These are phyloP conservation scores for Epichloe scottii DNA, from an alignment of 2,329 filamentous ascomycete species.

Conservation along the genomic window DNA sequence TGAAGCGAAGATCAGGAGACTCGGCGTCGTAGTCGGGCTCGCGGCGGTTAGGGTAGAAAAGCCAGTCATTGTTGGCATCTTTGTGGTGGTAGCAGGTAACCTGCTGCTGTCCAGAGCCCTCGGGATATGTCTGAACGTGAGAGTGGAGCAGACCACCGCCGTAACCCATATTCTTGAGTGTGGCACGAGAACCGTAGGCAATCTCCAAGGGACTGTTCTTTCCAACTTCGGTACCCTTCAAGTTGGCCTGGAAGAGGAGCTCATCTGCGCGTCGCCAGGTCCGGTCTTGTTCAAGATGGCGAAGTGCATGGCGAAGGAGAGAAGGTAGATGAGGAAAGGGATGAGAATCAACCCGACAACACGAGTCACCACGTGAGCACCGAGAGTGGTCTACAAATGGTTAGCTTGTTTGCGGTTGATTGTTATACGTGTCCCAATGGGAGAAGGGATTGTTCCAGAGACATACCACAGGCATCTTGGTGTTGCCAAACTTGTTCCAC, in stretches of 20 bases:
- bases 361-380: slow-evolving; percentile 66
- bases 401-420: not conserved
- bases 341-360: slow-evolving; percentile 80
- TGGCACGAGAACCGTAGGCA: slow-evolving; percentile 76
- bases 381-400: slow-evolving; percentile 43
- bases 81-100: slow-evolving; percentile 99
- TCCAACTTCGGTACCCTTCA: slow-evolving; percentile 85
- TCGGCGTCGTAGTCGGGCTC: slow-evolving; percentile 62
- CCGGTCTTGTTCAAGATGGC: slow-evolving; percentile 85
- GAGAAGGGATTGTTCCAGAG: not conserved
- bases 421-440: not conserved
- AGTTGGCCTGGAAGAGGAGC: slow-evolving; percentile 97
- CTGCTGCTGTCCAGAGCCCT: slow-evolving; percentile 89
- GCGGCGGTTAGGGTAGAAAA: slow-evolving; percentile 86
- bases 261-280: slow-evolving; percentile 99
- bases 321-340: slow-evolving; percentile 82
- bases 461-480: slow-evolving; percentile 73
- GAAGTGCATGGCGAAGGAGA: slow-evolving; percentile 93
- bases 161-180: slow-evolving; percentile 98
- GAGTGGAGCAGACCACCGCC: slow-evolving; percentile 93
- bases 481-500: slow-evolving; percentile 94
- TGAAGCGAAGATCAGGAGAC: slow-evolving; percentile 53
- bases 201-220: slow-evolving; percentile 90
- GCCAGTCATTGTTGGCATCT: slow-evolving; percentile 99
- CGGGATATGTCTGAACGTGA: slow-evolving; percentile 90